Base-by-base conservation (phyloP, 139 green algal genomes). In the Chara braunii region DNA sequence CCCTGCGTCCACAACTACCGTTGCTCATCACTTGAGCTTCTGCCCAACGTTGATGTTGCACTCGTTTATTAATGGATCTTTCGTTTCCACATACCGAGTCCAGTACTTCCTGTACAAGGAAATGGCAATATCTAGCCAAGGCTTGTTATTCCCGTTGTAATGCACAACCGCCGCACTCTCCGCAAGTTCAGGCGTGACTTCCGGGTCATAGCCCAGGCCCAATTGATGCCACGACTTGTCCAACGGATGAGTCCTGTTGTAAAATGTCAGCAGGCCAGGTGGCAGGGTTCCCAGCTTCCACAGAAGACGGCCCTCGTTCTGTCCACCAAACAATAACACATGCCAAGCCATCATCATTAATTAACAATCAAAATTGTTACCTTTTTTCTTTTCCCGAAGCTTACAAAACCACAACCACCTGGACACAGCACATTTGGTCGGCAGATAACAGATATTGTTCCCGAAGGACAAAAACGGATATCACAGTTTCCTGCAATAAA, bases 131-230 rank as follows among this genome's bases (percentile, higher is more conserved):
- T 74, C 65, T 14, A 74, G 57, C 65, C 65, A 74, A 4, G 65
- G 65, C 65, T 74, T 74, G 40, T 62, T 72, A 57, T 74, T 74
- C 26, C 65, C 65, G 23, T 74, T 74, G 5, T 34, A 74, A 30
- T 74, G 65, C 6, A 74, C 37, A 40, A 74, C 65, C 11, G 65
- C 65, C 43, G 65, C 65, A 12, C 65, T 70, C n/a, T n/a, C n/a
- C n/a, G n/a, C n/a, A n/a, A n/a, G n/a, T n/a, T n/a, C n/a, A n/a
- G n/a, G n/a, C n/a, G n/a, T n/a, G n/a, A 74, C 12, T 28, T 70
- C 58, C 26, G 65, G 65, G 26, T 74, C 68, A 57, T 71, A 74
- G 14, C 65, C 65, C 5, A 74, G 57, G 30, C 65, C 65, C 22
- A 74, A 43, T 14, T 44, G 42, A 44, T 74, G 65, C 65, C 65